These are phyloP conservation scores for Diddensiella caesifluorescens DNA, from an alignment of 805 yeast genomes.

Conservation along the genomic window DNA sequence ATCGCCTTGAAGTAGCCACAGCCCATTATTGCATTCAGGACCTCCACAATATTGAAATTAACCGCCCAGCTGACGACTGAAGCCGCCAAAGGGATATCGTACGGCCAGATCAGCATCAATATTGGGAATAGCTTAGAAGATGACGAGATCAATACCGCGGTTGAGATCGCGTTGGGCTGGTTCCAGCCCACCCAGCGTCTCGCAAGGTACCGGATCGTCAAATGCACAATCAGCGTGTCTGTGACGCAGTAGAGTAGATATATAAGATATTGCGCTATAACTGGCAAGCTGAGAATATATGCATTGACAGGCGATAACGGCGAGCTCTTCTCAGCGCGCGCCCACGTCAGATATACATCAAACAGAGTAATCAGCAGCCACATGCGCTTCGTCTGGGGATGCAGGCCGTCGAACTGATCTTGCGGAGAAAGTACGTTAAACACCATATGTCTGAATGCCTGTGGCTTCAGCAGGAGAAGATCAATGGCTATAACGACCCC, in stretches of 20 bases:
- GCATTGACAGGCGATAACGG: conserved; percentile 17
- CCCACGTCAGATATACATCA: conserved; percentile 91
- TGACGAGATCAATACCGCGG: conserved; percentile 69
- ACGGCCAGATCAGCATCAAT: conserved; percentile 94
- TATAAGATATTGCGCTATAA: conserved; percentile 34
- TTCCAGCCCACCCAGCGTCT: conserved; percentile 33
- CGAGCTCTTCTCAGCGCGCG: conserved; percentile 65
- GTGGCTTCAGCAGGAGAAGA: conserved; percentile 74
- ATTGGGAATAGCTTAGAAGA: conserved; percentile 83
- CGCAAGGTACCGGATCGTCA: conserved; percentile 35
- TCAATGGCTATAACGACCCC: conserved; percentile 79
- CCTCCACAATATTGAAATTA: conserved; percentile 59
- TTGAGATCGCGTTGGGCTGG: conserved; percentile 45
- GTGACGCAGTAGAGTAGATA: conserved; percentile 33
- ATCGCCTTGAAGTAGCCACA: conserved; percentile 33
- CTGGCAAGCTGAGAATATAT: conserved; percentile 27
- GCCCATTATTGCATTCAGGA: conserved; percentile 42
- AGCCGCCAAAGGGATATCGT: conserved; percentile 69
- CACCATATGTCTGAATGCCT: conserved; percentile 72
- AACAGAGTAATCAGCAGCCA: conserved; percentile 64
- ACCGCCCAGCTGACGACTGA: conserved; percentile 56
- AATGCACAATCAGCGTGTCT: conserved; percentile 33
- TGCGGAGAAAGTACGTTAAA: conserved; percentile 50
- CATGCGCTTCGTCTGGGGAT: conserved; percentile 38
- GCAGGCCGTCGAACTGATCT: conserved; percentile 15